Evolutionary conservation across 2,329 filamentous ascomycete genomes (phyloP), one percentile per base, ranked within the genome.

Genomic region (Sclerotinia minor): DNA sequence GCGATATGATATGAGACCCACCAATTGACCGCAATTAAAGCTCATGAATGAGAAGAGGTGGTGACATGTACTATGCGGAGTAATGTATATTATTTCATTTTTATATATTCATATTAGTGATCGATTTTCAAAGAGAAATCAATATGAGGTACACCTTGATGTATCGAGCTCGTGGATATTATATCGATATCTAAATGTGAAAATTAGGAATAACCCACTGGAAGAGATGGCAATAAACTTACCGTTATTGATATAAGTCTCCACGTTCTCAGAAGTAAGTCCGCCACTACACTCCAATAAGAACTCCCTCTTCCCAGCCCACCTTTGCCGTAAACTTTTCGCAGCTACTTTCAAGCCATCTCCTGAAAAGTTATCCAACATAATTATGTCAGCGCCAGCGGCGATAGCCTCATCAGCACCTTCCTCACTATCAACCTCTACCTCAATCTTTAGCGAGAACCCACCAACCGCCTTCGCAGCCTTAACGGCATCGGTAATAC

Each of bases 111-210:
- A 26, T 66, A 26, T 66, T 69, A 79, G 70, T 81, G 81, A 68
- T 86, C 79, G 71, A 99, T 94, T 83, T 99, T 99, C 73, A 99
- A 83, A 6, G 94, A 97, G 78, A 97, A 98, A 79, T 99, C 95
- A 57, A 99, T 88, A 77, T 97, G 93, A 41, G 91, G 87, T 3
- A 96, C 92, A 3, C 95, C 94, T 81, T 99, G 95, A 76, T 99
- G 95, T 76, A 99, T 97, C 64, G 92, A 94, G 78, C 94, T 97
- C 54, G 94, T 97, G 54, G 94, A 97, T 74, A 98, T 89, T 73
- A 99, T 94, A 79, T 99, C 95, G 73, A 99, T 88, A 80, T 98
- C 93, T 84, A 80, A 76, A 38, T 26, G 35, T 17, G 1, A 15
- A 57, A 35, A 53, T 60, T 60, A 72, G 73, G 3, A 49, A 38